Evolutionary conservation across 2,329 filamentous ascomycete genomes (phyloP).

Genomic region (Xylariaceae sp.): DNA sequence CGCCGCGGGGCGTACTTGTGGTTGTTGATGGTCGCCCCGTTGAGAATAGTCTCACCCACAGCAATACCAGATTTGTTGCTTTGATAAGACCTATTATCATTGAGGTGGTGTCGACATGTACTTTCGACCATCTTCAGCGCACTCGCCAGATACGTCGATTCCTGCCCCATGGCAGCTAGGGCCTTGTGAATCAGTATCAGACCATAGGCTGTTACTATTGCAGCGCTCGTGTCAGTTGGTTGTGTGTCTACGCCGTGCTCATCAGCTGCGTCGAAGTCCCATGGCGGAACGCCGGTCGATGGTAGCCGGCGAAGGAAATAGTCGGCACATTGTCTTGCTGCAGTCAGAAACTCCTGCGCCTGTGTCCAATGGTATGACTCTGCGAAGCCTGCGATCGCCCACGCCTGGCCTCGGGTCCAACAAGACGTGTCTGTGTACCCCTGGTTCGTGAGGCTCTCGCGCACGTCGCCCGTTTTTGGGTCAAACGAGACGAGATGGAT

Average conservation of each 20-base stretch:
- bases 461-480: conserved; percentile 36
- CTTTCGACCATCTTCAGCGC: conserved; percentile 27
- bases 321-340: conserved; percentile 41
- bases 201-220: conserved; percentile 38
- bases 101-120: conserved; percentile 26
- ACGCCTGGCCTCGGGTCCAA: conserved; percentile 49
- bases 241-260: conserved; percentile 18
- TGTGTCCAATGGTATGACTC: conserved; percentile 47
- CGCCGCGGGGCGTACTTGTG: conserved; percentile 43
- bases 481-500: conserved; percentile 48
- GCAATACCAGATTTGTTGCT: no score
- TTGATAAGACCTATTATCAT: conserved; percentile 20
- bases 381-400: conserved; percentile 47
- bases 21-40: conserved; percentile 46
- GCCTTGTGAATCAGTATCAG: conserved; percentile 36
- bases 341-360: conserved; percentile 39
- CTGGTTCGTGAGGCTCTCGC: conserved; percentile 46
- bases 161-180: conserved; percentile 16
- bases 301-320: conserved; percentile 43
- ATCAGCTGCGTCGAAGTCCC: conserved; percentile 45
- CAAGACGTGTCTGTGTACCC: conserved; percentile 42
- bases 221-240: conserved; percentile 37
- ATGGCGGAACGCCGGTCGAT: conserved; percentile 41
- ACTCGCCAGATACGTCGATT: conserved; percentile 28
- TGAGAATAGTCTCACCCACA: conserved; percentile 42